These are phyloP conservation scores for Candida qinlingensis DNA, from an alignment of 805 yeast species.

Conservation along the genomic window DNA sequence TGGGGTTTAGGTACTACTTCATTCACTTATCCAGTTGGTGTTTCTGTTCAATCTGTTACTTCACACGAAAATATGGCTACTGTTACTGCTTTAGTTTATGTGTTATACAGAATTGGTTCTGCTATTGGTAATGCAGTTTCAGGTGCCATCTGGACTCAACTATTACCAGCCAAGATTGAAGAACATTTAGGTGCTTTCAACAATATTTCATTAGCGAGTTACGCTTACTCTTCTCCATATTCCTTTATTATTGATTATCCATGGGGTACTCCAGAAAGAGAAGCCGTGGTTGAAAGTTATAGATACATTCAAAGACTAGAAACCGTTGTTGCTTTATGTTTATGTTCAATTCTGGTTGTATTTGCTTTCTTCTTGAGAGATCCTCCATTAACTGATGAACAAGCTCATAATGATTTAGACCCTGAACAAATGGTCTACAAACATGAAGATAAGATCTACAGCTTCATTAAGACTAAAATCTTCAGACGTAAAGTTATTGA, in stretches of 20 bases:
- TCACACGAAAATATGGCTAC: constrained; percentile 68
- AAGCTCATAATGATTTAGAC: constrained; percentile 21
- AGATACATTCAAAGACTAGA: constrained; percentile 54
- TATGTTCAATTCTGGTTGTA: constrained; percentile 45
- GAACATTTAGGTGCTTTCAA: constrained; percentile 23
- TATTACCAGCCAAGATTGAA: constrained; percentile 38
- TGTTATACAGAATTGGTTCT: constrained; percentile 57
- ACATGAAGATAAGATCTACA: constrained; percentile 17
- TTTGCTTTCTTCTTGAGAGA: constrained; percentile 48
- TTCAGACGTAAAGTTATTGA: constrained; percentile 3
- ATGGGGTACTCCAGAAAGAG: constrained; percentile 63
- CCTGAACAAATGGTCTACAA: constrained; percentile 20
- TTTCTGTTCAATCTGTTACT: constrained; percentile 53
- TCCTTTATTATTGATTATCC: constrained; percentile 40
- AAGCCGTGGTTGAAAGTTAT: constrained; percentile 52
- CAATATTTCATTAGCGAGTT: constrained; percentile 35
- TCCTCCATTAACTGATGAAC: constrained; percentile 33
- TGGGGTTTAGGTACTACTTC: constrained; percentile 70
- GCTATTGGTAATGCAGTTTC: constrained; percentile 60
- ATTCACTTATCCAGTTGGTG: constrained; percentile 64
- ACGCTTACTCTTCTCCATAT: constrained; percentile 51
- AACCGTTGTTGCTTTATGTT: constrained; percentile 45
- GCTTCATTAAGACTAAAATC: constrained; percentile 10
- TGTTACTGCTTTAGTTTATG: constrained; percentile 50
- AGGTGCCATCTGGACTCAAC: constrained; percentile 71